Evolutionary conservation across 1,139 yeast genomes (phyloP), one percentile per base, ranked within the genome.

Genomic region (Candida albicans): DNA sequence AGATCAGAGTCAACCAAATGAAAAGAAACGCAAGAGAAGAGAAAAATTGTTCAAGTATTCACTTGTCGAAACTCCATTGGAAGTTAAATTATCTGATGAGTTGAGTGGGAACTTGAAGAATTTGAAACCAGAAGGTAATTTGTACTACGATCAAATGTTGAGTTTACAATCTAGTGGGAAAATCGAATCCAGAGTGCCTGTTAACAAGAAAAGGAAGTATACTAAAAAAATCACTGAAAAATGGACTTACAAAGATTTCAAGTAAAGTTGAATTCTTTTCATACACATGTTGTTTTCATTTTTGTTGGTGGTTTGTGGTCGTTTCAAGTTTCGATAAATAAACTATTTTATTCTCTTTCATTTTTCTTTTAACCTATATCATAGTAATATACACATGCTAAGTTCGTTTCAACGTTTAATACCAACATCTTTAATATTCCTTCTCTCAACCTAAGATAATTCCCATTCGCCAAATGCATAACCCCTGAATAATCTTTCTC

Each of bases 231-330:
- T 87, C 48, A 86, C 95, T 31, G 96, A 89, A 64, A 90, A 89
- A 66, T 90, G 96, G 96, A 79, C 91, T 35, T 88, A 86, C 67
- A 91, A 90, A 69, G 96, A 90, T 67, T 86, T 87, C 59, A 85
- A 85, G 67, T 87, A 18, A 18, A 18, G 22, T 5, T 18, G 3
- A 3, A 5, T 18, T 18, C 5, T 3, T 18, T 18, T 18, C 22
- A 18, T 18, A 18, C 5, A 18, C 22, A 18, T 18, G 22, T 18
- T 18, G 22, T 18, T 5, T 18, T 18, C n/a, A n/a, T n/a, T n/a
- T n/a, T n/a, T n/a, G n/a, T n/a, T n/a, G n/a, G n/a, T n/a, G n/a
- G n/a, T n/a, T n/a, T n/a, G n/a, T n/a, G n/a, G 22, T 5, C 22
- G 5, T 18, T 18, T 18, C 22, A 18, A 18, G 22, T 18, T 18